phyloP scores from a whole-genome alignment of 306 rosid genomes.

The Cucurbita pepo region DNA sequence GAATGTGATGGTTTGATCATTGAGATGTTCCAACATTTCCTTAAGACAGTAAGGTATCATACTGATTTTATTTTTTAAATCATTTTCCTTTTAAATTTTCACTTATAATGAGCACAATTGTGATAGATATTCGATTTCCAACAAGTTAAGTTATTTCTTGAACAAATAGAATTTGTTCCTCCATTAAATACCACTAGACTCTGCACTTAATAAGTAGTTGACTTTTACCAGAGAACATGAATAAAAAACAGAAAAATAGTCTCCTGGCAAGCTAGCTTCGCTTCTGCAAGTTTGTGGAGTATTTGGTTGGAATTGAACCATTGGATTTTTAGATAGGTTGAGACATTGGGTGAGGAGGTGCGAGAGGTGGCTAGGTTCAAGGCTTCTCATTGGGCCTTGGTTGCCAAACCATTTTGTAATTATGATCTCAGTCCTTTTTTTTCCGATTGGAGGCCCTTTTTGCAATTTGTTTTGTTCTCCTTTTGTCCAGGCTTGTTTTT shows the following conservation, averaged over 20 bases:
- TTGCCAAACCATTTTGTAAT: too few relatives aligned
- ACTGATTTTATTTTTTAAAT: not conserved
- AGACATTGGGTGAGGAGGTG: too few relatives aligned
- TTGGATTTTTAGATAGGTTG: not conserved
- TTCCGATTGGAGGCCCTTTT: not conserved
- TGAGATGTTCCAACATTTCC: constrained; percentile 87
- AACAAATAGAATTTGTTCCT: not conserved
- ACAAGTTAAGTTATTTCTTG: not conserved
- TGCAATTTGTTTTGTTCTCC: not conserved
- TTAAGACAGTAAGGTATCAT: constrained; percentile 54
- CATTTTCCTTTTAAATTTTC: not conserved
- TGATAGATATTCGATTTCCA: not conserved
- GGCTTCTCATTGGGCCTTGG: not conserved
- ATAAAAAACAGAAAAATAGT: not conserved
- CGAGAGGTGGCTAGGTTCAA: too few relatives aligned
- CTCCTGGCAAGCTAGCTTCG: not conserved
- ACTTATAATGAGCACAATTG: not conserved
- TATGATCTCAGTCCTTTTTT: not conserved
- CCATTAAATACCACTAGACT: not conserved
- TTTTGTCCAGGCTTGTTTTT: not conserved
- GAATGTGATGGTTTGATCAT: constrained; percentile 70
- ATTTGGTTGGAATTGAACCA: not conserved
- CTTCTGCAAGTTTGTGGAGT: not conserved
- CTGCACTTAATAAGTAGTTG: not conserved
- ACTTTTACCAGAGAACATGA: not conserved